phyloP scores from a whole-genome alignment of 2,329 filamentous ascomycete genomes.

The Macrophomina pseudophaseolina region DNA sequence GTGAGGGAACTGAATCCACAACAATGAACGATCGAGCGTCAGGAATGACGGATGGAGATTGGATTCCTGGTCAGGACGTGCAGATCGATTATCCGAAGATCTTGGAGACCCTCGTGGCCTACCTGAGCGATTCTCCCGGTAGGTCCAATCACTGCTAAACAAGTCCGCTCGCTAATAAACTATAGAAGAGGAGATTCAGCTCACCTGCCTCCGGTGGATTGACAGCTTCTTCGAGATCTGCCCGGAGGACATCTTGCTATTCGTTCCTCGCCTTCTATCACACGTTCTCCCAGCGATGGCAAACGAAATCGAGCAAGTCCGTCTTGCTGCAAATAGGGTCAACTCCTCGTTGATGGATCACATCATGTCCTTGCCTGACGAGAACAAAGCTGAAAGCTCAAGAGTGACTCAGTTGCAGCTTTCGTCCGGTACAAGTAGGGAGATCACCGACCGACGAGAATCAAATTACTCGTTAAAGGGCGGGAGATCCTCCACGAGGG shows the following conservation, averaged over 20 bases:
- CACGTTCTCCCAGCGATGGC: constrained; percentile 94
- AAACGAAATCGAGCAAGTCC: constrained; percentile 86
- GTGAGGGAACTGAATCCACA: constrained; percentile 43
- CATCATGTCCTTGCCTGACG: constrained; percentile 84
- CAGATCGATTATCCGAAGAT: constrained; percentile 93
- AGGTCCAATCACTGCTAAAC: constrained; percentile 35
- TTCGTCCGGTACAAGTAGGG: constrained; percentile 42
- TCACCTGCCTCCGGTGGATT: constrained; percentile 93
- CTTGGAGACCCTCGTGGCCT: constrained; percentile 86
- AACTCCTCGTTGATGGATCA: constrained; percentile 93
- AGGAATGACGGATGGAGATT: constrained; percentile 78
- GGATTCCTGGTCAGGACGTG: constrained; percentile 96
- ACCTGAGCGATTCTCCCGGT: constrained; percentile 83
- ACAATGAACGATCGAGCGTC: constrained; percentile 44
- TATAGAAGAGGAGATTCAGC: constrained; percentile 84
- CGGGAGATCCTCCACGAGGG: constrained; percentile 24
- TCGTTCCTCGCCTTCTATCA: constrained; percentile 88
- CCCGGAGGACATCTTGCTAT: constrained; percentile 92
- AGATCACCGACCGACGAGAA: constrained; percentile 48
- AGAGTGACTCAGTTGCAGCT: constrained; percentile 50
- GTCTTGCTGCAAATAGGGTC: constrained; percentile 84
- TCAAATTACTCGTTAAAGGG: constrained; percentile 40
- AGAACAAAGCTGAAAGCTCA: constrained; percentile 48
- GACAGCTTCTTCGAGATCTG: constrained; percentile 97
- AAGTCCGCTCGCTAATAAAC: constrained; percentile 34